phyloP scores from a whole-genome alignment of 1,284 basidiomycete species.

The Malassezia sp. region DNA sequence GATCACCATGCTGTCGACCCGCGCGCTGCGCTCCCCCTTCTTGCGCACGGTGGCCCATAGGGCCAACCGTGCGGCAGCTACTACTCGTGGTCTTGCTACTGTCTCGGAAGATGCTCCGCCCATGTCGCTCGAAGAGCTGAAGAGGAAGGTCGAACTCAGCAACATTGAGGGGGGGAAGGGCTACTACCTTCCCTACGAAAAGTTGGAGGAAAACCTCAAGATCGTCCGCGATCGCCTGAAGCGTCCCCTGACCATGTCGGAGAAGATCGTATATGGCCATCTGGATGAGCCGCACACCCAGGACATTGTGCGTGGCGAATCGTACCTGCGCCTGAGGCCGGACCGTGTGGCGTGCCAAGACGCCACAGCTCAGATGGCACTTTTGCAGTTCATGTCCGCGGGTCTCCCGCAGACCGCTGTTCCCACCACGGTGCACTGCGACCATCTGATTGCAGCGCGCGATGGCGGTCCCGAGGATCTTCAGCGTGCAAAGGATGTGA shows the following conservation, averaged over 20 bases:
- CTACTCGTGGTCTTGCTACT: conserved; percentile 38
- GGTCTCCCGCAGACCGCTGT: conserved; percentile 75
- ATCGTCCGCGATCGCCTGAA: conserved; percentile 45
- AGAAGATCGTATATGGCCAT: conserved; percentile 47
- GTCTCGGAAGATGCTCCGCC: conserved; percentile 41
- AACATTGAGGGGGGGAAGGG: conserved; percentile 43
- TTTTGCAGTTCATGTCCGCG: conserved; percentile 97
- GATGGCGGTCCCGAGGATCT: conserved; percentile 86
- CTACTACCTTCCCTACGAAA: conserved; percentile 46
- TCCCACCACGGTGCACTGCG: conserved; percentile 84
- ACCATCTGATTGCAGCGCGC: conserved; percentile 97
- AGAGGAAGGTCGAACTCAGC: conserved; percentile 46
- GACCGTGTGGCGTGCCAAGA: conserved; percentile 95
- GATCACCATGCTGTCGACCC: conserved; percentile 17
- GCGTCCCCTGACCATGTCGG: conserved; percentile 41
- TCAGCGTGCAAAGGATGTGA: conserved; percentile 78
- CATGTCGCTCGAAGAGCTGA: conserved; percentile 32
- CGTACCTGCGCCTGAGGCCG: conserved; percentile 46
- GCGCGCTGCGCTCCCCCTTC: conserved; percentile 19
- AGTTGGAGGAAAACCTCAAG: conserved; percentile 44
- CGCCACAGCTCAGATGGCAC: conserved; percentile 99
- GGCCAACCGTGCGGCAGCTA: conserved; percentile 13
- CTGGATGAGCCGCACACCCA: conserved; percentile 45
- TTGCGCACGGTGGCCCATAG: conserved; percentile 16
- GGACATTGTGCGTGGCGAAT: conserved; percentile 42